Evolutionary conservation across 2,329 filamentous ascomycete species (phyloP).

Genomic region (Aspergillus hortae): DNA sequence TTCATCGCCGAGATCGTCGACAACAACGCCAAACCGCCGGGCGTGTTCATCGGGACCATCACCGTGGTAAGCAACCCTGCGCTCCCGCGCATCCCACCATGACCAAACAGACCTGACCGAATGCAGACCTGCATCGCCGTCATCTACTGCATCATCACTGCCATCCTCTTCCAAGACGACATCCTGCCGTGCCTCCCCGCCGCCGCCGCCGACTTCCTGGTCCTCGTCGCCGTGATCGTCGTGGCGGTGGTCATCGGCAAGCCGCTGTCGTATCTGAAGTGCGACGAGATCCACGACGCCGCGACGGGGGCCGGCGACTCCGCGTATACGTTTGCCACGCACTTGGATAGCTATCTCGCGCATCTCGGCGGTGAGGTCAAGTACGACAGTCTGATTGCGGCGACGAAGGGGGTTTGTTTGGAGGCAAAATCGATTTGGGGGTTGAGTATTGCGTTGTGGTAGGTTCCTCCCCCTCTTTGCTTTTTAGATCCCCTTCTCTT

Average conservation of each 20-base stretch:
- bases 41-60: constrained; percentile 73
- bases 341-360: constrained; percentile 51
- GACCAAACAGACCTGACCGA: constrained; percentile 15
- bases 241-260: constrained; percentile 74
- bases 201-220: constrained; percentile 61
- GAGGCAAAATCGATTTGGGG: constrained; percentile 89
- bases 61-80: constrained; percentile 67
- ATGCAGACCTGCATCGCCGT: constrained; percentile 69
- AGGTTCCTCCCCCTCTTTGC: no score
- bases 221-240: constrained; percentile 74
- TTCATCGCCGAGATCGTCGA: constrained; percentile 75
- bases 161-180: constrained; percentile 75
- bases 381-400: constrained; percentile 56
- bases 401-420: constrained; percentile 65
- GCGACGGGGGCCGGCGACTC: constrained; percentile 43
- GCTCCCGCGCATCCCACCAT: neutral
- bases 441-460: constrained; percentile 72
- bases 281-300: constrained; percentile 53
- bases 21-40: constrained; percentile 62
- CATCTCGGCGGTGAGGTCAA: constrained; percentile 49
- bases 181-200: constrained; percentile 71
- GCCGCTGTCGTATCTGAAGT: constrained; percentile 75
- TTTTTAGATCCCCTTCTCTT: no score
- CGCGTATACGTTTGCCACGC: constrained; percentile 53
- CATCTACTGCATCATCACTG: constrained; percentile 74